Conservation (phyloP, 495 filamentous ascomycete genomes). For the Geoglossum glabrum region DNA sequence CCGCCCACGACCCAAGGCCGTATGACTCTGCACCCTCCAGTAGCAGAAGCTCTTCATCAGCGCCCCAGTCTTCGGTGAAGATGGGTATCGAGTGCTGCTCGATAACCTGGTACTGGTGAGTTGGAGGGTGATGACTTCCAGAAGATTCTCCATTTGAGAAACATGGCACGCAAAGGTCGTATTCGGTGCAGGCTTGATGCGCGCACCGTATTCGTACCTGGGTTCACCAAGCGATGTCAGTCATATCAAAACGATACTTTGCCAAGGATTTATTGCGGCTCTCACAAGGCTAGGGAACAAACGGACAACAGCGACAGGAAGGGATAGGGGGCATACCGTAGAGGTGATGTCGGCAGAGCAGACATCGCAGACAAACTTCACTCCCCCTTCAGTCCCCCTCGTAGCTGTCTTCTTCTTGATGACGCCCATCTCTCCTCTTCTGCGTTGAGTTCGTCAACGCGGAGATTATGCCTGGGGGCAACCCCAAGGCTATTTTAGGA, state of each 20-base stretch:
- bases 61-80: constrained; percentile 86
- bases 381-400: constrained; percentile 74
- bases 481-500: not conserved
- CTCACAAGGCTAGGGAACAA: not conserved
- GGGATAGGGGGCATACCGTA: constrained; percentile 38
- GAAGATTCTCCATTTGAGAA: constrained; percentile 63
- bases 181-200: constrained; percentile 63
- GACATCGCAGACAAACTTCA: constrained; percentile 89
- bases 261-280: not conserved
- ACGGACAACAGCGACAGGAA: not conserved
- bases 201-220: constrained; percentile 92
- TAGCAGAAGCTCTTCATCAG: constrained; percentile 82
- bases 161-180: constrained; percentile 91
- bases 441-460: not conserved
- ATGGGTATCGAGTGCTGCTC: constrained; percentile 97
- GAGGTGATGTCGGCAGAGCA: constrained; percentile 91
- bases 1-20: constrained; percentile 89
- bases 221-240: not conserved
- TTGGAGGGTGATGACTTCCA: constrained; percentile 61
- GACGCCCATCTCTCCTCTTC: constrained; percentile 53
- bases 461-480: not conserved
- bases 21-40: constrained; percentile 96
- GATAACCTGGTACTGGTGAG: constrained; percentile 80
- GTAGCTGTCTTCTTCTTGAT: constrained; percentile 89
- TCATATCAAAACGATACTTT: not conserved